Evolutionary conservation across 23 red algal genomes (phyloP).

Genomic region (Agarophyton chilense): DNA sequence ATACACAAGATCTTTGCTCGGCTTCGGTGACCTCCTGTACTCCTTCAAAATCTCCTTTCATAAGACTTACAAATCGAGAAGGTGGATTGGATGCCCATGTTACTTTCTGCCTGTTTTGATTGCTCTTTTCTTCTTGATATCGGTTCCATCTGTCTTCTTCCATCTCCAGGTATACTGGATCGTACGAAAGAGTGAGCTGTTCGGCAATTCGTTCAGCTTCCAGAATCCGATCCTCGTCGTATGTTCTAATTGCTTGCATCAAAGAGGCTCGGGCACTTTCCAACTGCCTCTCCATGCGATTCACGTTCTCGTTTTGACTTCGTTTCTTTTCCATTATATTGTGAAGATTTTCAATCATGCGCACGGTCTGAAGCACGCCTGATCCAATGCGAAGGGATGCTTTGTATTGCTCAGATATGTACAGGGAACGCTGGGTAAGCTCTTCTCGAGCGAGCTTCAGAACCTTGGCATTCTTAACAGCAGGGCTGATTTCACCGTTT

Average conservation of each 20-base stretch:
- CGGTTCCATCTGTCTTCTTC: slow-evolving; percentile 25
- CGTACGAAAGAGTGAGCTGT: slow-evolving; percentile 41
- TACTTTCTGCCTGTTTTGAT: slow-evolving; percentile 6
- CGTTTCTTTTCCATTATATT: not conserved
- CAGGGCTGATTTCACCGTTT: not conserved
- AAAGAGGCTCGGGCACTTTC: not conserved
- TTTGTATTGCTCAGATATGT: slow-evolving; percentile 4
- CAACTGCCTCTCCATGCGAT: not conserved
- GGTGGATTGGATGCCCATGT: slow-evolving; percentile 28
- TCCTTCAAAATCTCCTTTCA: slow-evolving; percentile 59
- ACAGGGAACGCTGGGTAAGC: not conserved
- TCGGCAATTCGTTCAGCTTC: slow-evolving; percentile 32
- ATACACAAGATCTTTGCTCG: slow-evolving; percentile 53
- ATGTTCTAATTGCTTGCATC: slow-evolving; percentile 14
- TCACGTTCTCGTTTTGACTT: not conserved
- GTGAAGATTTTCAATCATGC: slow-evolving; percentile 44
- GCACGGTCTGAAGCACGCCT: slow-evolving; percentile 13
- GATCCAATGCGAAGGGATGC: slow-evolving; percentile 11
- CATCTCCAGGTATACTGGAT: slow-evolving; percentile 50
- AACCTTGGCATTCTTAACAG: not conserved
- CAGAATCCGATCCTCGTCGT: slow-evolving; percentile 30
- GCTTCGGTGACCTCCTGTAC: slow-evolving; percentile 24
- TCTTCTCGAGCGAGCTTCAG: slow-evolving; percentile 4
- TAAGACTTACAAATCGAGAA: slow-evolving; percentile 41
- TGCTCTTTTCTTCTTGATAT: not conserved